These are phyloP conservation scores for Talinum fruticosum DNA, from an alignment of 148 eudicot species.

Conservation along the genomic window DNA sequence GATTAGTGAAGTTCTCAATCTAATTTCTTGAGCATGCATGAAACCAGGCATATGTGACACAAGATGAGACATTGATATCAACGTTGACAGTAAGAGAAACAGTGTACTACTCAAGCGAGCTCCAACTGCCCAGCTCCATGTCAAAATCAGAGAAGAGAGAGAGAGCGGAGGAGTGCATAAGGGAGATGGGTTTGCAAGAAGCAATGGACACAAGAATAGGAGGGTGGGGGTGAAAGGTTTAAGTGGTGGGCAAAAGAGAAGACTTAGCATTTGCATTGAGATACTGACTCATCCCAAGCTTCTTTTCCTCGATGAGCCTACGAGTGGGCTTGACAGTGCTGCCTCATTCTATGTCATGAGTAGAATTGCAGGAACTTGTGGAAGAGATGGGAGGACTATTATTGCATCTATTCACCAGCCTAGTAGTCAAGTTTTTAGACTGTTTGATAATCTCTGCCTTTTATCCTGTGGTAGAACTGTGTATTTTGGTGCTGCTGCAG, in stretches of 20 bases:
- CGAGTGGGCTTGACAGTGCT: slow-evolving; percentile 39
- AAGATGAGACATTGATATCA: slow-evolving; percentile 31
- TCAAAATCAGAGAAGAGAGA: slow-evolving; percentile 22
- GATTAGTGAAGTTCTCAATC: slow-evolving; percentile 4
- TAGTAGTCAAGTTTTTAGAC: slow-evolving; percentile 49
- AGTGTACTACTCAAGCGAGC: slow-evolving; percentile 30
- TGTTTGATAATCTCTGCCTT: slow-evolving; percentile 58
- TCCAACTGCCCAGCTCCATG: slow-evolving; percentile 27
- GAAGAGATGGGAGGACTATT: slow-evolving; percentile 33
- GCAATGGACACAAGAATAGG: slow-evolving; percentile 31
- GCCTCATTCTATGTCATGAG: slow-evolving; percentile 67
- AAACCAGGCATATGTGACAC: slow-evolving; percentile 38
- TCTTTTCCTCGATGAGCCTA: slow-evolving; percentile 41
- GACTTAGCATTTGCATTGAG: slow-evolving; percentile 38
- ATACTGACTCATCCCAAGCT: slow-evolving; percentile 31
- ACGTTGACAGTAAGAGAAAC: slow-evolving; percentile 37
- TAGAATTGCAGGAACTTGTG: slow-evolving; percentile 27
- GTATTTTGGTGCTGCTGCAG: slow-evolving; percentile 51
- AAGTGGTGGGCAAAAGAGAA: slow-evolving; percentile 37
- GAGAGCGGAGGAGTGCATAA: slow-evolving; percentile 30
- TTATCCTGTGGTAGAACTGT: slow-evolving; percentile 54
- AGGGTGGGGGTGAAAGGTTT: slow-evolving; percentile 35
- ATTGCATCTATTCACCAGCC: slow-evolving; percentile 71
- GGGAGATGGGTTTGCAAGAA: slow-evolving; percentile 38
- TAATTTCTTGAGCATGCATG: background rate